Evolutionary conservation across 2,329 filamentous ascomycete species (phyloP).

Genomic region (Malbranchea cinnamomea): DNA sequence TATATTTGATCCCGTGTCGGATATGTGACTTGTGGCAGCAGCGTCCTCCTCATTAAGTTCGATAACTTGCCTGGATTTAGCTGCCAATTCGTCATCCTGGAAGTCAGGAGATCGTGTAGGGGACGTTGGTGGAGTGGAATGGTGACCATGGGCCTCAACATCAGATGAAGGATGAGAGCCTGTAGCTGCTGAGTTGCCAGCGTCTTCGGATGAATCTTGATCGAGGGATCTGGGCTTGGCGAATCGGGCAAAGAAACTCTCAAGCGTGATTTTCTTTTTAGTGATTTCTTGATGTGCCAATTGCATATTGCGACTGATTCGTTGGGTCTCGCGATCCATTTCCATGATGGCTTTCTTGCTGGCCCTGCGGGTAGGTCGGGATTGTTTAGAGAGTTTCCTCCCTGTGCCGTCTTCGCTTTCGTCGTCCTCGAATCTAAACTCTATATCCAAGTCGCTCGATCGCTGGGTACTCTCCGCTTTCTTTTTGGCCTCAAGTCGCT

Average conservation of each 20-base stretch:
- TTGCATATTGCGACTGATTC: constrained; percentile 79
- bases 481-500: constrained; percentile 38
- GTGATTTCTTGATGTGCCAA: constrained; percentile 79
- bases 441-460: constrained; percentile 12
- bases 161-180: constrained; percentile 38
- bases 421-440: constrained; percentile 25
- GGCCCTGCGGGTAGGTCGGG: constrained; percentile 60
- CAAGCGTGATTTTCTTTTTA: constrained; percentile 78
- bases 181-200: constrained; percentile 22
- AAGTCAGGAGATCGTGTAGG: constrained; percentile 24
- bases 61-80: neutral
- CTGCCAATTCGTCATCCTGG: constrained; percentile 5
- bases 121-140: constrained; percentile 60
- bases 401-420: constrained; percentile 41
- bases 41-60: constrained; percentile 1
- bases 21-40: too few relatives aligned
- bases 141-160: constrained; percentile 27
- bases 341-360: constrained; percentile 92
- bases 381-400: constrained; percentile 52
- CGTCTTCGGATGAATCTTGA: constrained; percentile 12
- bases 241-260: constrained; percentile 69
- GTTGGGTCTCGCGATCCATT: constrained; percentile 88
- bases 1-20: too few relatives aligned
- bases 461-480: constrained; percentile 20
- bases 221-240: constrained; percentile 22